Base-by-base conservation (phyloP, 371 early-diverging fungal genomes). In the Rhizopus delemar region DNA sequence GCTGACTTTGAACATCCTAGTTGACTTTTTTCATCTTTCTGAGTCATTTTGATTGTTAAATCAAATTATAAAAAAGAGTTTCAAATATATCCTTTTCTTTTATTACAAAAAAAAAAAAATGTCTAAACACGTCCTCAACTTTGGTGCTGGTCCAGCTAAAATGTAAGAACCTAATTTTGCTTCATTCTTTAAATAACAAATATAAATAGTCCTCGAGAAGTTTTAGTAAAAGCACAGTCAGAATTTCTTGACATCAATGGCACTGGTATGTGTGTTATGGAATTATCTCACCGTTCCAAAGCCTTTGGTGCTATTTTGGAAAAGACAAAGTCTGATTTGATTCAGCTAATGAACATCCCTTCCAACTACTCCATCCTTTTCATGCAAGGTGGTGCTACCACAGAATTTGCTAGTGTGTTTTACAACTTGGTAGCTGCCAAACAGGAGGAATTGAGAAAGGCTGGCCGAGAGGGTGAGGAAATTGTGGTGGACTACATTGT, bases 321-420 rank as follows among this genome's bases (percentile, higher is more conserved):
- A 51, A 75, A 78, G 34, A 89, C 96, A 28, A 87, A 94, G 62
- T 66, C 71, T 2, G 80, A 90, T 28, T 81, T 95, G 48, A 78
- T 84, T 4, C 46, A 76, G 9, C 74, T 96, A 16, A 77, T 95
- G 57, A 64, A 79, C 16, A 84, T 98, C 48, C 97, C 97, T n/a
- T 75, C 77, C 60, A 89, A 92, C 78, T 95, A 96, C 79, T 78
- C 86, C 50, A 84, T 97, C 51, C 60, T 95, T 51, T 98, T 94
- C 69, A 88, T 96, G 90, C 96, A 95, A 73, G 97, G 98, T 57
- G 98, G 98, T 39, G 98, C 93, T 3, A 89, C 93, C 16, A 87
- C 93, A 8, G 94, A 93, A 78, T 98, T 97, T 74, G 86, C 95
- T 0, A 88, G 93, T 4, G 77, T 92, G 2, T 88, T 91, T 43